Conservation (phyloP, 441 rosid species). For the Corymbia calophylla region DNA sequence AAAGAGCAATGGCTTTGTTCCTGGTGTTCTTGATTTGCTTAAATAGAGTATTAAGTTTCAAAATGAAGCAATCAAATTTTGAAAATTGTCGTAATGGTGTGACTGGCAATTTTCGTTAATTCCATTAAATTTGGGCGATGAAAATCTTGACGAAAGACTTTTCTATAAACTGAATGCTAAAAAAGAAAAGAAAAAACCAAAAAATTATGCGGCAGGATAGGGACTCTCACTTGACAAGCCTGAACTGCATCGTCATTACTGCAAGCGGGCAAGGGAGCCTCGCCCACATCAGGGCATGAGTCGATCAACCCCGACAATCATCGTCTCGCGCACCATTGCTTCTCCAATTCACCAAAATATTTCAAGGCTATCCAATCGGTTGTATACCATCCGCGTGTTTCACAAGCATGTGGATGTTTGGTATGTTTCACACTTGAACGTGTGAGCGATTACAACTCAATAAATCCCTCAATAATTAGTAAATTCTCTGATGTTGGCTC, state of each 20-base stretch:
- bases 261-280: no score
- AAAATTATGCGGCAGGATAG: neutral
- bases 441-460: neutral
- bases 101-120: neutral
- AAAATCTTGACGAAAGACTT: neutral
- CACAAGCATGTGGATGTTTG: neutral
- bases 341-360: neutral
- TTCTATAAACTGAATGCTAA: neutral
- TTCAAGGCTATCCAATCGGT: neutral
- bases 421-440: no score
- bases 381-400: no score
- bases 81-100: neutral
- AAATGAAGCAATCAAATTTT: no score
- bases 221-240: no score
- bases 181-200: no score
- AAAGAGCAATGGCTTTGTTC: neutral
- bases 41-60: no score
- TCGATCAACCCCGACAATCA: no score
- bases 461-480: accelerated
- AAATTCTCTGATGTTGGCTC: accelerated
- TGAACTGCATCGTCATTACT: no score
- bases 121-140: neutral
- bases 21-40: neutral
- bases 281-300: no score
- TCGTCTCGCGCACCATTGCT: no score